phyloP scores from a whole-genome alignment of 2,329 filamentous ascomycete species.

The Trichoderma pleuroti region DNA sequence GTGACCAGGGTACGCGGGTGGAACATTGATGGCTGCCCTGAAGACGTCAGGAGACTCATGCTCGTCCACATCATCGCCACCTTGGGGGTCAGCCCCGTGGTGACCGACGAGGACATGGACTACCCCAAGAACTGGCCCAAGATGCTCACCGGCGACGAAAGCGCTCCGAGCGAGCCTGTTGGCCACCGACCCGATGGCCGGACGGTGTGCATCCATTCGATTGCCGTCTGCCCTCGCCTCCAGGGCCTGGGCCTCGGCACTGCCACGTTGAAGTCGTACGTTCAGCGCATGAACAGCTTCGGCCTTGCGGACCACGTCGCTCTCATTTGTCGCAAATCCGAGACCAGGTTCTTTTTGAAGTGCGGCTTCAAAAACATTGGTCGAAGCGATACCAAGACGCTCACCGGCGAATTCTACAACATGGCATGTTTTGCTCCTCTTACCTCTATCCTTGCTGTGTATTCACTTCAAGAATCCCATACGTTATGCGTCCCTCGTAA shows the following conservation, averaged over 20 bases:
- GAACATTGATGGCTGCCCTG: conserved; percentile 51
- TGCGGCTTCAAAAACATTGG: conserved; percentile 70
- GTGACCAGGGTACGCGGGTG: conserved; percentile 49
- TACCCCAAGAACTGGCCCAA: conserved; percentile 63
- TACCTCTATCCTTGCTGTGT: background rate
- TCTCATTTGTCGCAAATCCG: conserved; percentile 70
- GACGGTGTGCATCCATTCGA: conserved; percentile 77
- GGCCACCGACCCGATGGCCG: conserved; percentile 72
- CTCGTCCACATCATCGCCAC: conserved; percentile 77
- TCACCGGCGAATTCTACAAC: conserved; percentile 77
- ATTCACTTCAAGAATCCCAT: background rate
- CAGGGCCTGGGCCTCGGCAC: conserved; percentile 72
- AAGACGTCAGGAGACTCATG: conserved; percentile 50
- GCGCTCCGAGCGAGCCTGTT: conserved; percentile 40
- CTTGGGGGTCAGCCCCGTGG: conserved; percentile 57
- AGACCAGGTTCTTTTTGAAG: conserved; percentile 72
- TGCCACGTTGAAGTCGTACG: conserved; percentile 70
- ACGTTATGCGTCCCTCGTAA: background rate
- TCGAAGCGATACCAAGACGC: conserved; percentile 66
- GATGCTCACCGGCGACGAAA: conserved; percentile 36
- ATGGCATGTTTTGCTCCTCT: conserved; percentile 56
- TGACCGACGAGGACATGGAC: conserved; percentile 75
- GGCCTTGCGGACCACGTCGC: conserved; percentile 69
- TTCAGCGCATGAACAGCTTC: conserved; percentile 70
- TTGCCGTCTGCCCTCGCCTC: conserved; percentile 73